phyloP scores from a whole-genome alignment of 108 stramenopile species.

The Skeletonema marinoi region DNA sequence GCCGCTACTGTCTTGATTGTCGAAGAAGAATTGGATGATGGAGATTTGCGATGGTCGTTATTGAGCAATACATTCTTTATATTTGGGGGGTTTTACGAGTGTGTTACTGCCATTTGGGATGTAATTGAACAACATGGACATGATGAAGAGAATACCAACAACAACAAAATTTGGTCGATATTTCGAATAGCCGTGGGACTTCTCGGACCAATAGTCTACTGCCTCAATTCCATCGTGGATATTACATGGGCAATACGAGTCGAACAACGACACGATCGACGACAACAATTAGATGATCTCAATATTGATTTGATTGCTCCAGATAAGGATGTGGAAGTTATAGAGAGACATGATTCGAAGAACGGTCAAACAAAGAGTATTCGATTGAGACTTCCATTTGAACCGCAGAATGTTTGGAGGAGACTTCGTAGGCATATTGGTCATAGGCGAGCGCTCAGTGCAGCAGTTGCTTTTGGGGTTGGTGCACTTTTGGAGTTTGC shows the following conservation, averaged over 20 bases:
- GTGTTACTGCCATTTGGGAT: background rate
- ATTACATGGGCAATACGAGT: background rate
- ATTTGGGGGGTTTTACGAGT: background rate
- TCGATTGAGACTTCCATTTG: background rate
- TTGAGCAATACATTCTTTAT: background rate
- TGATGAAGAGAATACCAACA: background rate
- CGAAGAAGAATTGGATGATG: background rate
- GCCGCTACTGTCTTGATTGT: background rate
- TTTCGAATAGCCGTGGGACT: background rate
- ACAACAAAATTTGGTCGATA: background rate
- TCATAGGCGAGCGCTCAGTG: background rate
- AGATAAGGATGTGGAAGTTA: background rate
- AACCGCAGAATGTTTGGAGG: background rate
- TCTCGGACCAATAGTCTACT: background rate
- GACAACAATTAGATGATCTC: background rate
- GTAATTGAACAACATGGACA: background rate
- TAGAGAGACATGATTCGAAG: background rate
- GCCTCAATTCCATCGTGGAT: background rate
- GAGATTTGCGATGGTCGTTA: background rate
- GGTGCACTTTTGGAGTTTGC: background rate
- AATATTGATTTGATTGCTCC: background rate
- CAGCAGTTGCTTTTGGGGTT: background rate
- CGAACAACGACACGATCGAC: background rate
- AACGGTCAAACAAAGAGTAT: background rate
- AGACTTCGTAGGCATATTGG: background rate